These are phyloP conservation scores for Penicillium sp. DNA, from an alignment of 2,329 filamentous ascomycete genomes.

Conservation along the genomic window DNA sequence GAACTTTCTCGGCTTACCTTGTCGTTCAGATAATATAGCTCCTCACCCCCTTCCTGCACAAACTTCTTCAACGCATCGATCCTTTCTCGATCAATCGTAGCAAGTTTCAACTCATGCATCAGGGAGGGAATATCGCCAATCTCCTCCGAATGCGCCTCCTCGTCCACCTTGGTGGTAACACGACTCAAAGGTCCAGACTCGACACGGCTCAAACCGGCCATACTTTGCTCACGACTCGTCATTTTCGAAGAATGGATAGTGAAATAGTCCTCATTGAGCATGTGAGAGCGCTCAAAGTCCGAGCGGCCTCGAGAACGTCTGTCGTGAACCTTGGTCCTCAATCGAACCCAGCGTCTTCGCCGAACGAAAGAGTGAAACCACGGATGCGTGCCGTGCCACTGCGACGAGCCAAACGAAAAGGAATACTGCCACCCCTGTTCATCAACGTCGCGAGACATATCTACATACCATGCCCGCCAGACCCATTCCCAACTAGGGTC, in stretches of 20 bases:
- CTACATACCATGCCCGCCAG: conserved; percentile 67
- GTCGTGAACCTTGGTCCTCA: conserved; percentile 58
- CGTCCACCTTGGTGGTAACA: conserved; percentile 44
- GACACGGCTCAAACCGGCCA: conserved; percentile 28
- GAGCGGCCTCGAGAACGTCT: conserved; percentile 31
- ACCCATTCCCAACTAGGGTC: conserved; percentile 95
- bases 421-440: conserved; percentile 96
- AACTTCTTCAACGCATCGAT: conserved; percentile 78
- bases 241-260: conserved; percentile 60
- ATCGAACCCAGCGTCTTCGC: conserved; percentile 79
- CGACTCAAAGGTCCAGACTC: conserved; percentile 31
- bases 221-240: conserved; percentile 41
- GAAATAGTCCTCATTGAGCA: conserved; percentile 75
- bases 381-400: conserved; percentile 80
- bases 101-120: conserved; percentile 61
- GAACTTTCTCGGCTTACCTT: conserved; percentile 38
- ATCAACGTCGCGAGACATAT: conserved; percentile 77
- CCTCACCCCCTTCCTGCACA: conserved; percentile 68
- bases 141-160: conserved; percentile 48
- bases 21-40: conserved; percentile 69
- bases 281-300: conserved; percentile 49
- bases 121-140: conserved; percentile 64
- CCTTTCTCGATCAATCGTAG: conserved; percentile 86
- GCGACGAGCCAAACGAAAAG: conserved; percentile 73
- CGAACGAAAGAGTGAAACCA: conserved; percentile 98